Percentiles rank a stretch among this genome's conserved stretches.
phyloP scores from a whole-genome alignment of 177 flowering plant genomes.

The Vitis hybrid region DNA sequence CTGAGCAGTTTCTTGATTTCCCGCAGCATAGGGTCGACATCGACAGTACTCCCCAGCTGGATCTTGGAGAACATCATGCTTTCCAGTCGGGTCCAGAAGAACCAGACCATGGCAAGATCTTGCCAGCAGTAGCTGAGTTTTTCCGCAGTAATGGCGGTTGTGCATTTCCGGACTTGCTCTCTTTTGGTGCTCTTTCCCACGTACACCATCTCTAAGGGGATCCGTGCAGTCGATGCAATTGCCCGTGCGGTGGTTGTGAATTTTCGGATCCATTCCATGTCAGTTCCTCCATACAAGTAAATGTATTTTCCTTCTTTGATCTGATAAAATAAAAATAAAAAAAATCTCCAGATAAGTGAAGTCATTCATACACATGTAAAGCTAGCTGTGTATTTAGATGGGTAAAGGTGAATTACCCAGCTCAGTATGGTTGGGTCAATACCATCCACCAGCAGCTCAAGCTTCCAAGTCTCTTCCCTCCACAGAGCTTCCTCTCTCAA shows the following conservation, averaged over 20 bases:
- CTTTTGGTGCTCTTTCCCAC: slow-evolving; percentile 14
- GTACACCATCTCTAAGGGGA: not conserved
- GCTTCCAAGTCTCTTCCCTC: too few relatives aligned
- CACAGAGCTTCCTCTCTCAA: not conserved
- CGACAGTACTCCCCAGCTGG: not conserved
- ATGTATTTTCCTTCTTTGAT: slow-evolving; percentile 14
- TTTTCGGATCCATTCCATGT: slow-evolving; percentile 10
- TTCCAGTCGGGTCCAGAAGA: slow-evolving; percentile 15
- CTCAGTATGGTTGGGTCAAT: not conserved
- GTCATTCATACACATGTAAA: too few relatives aligned
- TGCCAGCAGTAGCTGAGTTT: not conserved
- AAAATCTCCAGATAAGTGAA: too few relatives aligned
- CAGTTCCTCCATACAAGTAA: slow-evolving; percentile 12
- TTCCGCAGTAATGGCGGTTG: too few relatives aligned
- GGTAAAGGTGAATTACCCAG: too few relatives aligned
- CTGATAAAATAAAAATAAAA: not conserved
- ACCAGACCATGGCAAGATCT: not conserved
- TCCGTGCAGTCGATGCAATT: not conserved
- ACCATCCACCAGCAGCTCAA: too few relatives aligned
- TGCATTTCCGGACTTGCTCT: not conserved
- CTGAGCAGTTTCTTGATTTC: slow-evolving; percentile 15
- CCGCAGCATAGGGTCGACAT: slow-evolving; percentile 1
- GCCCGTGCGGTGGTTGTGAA: not conserved
- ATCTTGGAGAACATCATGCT: slow-evolving; percentile 12
- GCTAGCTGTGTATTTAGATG: too few relatives aligned